Conservation (phyloP, 345 rosid genomes). For the Hirschfeldia incana region DNA sequence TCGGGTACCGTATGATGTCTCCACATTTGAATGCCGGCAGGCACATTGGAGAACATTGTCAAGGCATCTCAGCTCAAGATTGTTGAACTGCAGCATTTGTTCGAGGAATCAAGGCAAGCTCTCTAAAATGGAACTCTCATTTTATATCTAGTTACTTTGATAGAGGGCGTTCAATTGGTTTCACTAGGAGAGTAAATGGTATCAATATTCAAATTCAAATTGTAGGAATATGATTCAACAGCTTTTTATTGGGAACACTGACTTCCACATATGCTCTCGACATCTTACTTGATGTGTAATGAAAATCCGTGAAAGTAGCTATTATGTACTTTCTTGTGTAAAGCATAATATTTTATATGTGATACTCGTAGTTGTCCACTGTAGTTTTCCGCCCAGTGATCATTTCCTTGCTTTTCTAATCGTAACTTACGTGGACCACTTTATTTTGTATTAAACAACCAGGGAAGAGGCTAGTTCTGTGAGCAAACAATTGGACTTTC, state of each 20-base stretch:
- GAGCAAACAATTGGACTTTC: slow-evolving; percentile 68
- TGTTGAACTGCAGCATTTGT: slow-evolving; percentile 67
- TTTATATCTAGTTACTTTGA: neutral
- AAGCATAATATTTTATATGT: neutral
- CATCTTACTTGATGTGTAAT: slow-evolving; percentile 3
- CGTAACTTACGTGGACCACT: neutral
- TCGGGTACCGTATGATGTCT: slow-evolving; percentile 12
- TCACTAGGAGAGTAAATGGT: slow-evolving; percentile 9
- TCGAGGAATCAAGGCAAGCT: slow-evolving; percentile 77
- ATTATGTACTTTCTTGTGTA: neutral
- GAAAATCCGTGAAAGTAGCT: neutral
- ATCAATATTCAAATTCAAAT: no score
- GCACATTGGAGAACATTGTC: slow-evolving; percentile 89
- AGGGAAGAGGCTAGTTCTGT: slow-evolving; percentile 81
- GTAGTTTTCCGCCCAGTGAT: neutral
- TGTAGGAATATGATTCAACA: neutral
- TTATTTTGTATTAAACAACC: slow-evolving; percentile 31
- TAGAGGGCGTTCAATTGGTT: neutral
- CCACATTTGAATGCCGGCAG: slow-evolving; percentile 58
- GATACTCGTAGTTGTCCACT: slow-evolving; percentile 10
- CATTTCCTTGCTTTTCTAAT: no score
- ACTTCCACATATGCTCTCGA: no score
- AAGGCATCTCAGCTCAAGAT: slow-evolving; percentile 91
- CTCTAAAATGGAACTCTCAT: neutral
- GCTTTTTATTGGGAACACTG: neutral